Base-by-base conservation (phyloP, 768 basidiomycete species). In the Pulveroboletus sp. region DNA sequence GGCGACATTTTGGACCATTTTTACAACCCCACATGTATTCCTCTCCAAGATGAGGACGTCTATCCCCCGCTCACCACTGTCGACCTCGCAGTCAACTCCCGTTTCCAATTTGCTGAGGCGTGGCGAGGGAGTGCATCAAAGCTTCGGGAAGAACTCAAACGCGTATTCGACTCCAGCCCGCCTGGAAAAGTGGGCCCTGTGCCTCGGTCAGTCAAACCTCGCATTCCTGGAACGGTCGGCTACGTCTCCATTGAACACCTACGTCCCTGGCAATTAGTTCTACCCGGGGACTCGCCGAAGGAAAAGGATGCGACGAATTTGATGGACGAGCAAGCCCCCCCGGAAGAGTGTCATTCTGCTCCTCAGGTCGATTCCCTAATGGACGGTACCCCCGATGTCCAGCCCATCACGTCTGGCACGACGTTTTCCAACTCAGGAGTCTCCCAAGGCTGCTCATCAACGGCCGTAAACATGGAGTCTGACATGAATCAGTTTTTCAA, bases 401-500 rank as follows among this genome's bases (percentile, higher is more conserved):
- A 50, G 24, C 42, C 20, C 16, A 12, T 16, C n/a, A 9, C 22
- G 3, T 9, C 30, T 17, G 37, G 42, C 23, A 34, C 49, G 1
- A 30, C 26, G 1, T 30, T 9, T 10, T 51, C 56, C 6, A 14
- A 16, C 31, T 34, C 51, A 19, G 20, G 36, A 2, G 24, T 16
- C 0, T 23, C 48, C n/a, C 55, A 42, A 16, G 39, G 32, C 6
- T 4, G 17, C 6, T 26, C 47, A n/a, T 44, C 36, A 9, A 16
- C 50, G 24, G 41, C 17, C n/a, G 45, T 52, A 7, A 63, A 59
- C 22, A n/a, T 34, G 24, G 59, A 53, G 17, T 47, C 43, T 8
- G 65, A 65, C 23, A 65, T 68, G 58, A 40, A 64, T 24, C 55
- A 50, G 37, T 67, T 59, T 32, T 54, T 68, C 20, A 62, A 65